phyloP scores from a whole-genome alignment of 2,329 filamentous ascomycete species.

The Cordyceps cateniannulata region DNA sequence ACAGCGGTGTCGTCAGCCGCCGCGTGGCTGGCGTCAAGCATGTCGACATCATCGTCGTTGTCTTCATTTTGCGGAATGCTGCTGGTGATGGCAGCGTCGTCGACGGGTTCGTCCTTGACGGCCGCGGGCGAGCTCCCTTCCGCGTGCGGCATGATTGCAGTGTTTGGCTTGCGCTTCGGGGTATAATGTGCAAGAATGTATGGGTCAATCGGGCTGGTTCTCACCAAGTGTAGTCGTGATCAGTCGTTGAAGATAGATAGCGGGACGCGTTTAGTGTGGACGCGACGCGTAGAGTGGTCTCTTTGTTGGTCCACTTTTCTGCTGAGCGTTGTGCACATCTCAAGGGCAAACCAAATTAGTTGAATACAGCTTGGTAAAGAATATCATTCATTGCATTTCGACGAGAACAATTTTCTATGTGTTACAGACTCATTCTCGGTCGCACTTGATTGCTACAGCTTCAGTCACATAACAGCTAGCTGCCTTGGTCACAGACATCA shows the following conservation, averaged over 20 bases:
- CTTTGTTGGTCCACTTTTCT: constrained; percentile 1
- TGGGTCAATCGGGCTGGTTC: neutral
- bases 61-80: constrained; percentile 25
- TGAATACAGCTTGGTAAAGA: neutral
- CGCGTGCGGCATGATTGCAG: constrained; percentile 37
- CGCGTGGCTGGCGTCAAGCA: constrained; percentile 28
- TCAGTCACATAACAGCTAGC: too few species aligned
- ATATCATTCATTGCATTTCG: too few species aligned
- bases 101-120: constrained; percentile 29
- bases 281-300: constrained; percentile 11
- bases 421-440: too few species aligned
- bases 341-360: too few species aligned
- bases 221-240: neutral
- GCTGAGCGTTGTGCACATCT: neutral
- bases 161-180: neutral
- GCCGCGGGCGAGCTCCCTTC: constrained; percentile 22
- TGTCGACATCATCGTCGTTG: constrained; percentile 33
- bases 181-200: neutral
- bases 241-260: neutral
- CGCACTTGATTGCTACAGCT: too few species aligned
- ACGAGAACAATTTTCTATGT: too few species aligned
- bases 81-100: constrained; percentile 22
- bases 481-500: too few species aligned
- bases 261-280: constrained; percentile 2
- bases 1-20: constrained; percentile 18